Evolutionary conservation across 352 stramenopile species (phyloP).

Genomic region (Globisporangium paroecandrum): DNA sequence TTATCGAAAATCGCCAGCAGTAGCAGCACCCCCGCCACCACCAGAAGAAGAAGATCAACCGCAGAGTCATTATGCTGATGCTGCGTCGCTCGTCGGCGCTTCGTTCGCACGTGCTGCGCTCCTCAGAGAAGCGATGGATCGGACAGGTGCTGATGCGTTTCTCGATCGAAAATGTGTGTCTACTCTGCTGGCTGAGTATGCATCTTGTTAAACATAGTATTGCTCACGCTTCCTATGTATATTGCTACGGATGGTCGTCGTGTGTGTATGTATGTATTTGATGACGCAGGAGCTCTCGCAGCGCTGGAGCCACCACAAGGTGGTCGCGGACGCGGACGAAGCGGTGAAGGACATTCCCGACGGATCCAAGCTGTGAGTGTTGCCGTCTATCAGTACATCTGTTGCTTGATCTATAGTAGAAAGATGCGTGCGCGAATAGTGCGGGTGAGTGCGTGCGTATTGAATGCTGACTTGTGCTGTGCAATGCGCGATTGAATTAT

Average conservation of each 20-base stretch:
- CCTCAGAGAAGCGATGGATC: neutral
- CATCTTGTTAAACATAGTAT: no score
- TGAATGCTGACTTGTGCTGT: neutral
- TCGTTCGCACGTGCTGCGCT: neutral
- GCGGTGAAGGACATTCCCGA: constrained; percentile 77
- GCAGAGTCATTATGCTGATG: neutral
- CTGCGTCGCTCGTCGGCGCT: neutral
- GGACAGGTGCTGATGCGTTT: neutral
- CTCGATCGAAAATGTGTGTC: no score
- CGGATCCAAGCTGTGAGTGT: constrained; percentile 64
- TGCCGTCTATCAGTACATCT: no score
- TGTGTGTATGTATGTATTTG: neutral
- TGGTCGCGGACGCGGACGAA: constrained; percentile 59
- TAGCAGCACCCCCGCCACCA: neutral
- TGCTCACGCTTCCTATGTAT: neutral
- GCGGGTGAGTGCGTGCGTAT: neutral
- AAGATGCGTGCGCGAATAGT: neutral
- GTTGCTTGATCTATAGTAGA: neutral
- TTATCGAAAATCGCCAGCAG: neutral
- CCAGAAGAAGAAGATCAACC: neutral
- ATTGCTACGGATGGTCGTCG: neutral
- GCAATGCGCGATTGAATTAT: neutral
- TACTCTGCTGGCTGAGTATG: no score
- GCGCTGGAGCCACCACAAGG: constrained; percentile 51
- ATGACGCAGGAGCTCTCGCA: constrained; percentile 8